Evolutionary conservation across 1,139 yeast genomes (phyloP).

Genomic region (Pichia sp.): DNA sequence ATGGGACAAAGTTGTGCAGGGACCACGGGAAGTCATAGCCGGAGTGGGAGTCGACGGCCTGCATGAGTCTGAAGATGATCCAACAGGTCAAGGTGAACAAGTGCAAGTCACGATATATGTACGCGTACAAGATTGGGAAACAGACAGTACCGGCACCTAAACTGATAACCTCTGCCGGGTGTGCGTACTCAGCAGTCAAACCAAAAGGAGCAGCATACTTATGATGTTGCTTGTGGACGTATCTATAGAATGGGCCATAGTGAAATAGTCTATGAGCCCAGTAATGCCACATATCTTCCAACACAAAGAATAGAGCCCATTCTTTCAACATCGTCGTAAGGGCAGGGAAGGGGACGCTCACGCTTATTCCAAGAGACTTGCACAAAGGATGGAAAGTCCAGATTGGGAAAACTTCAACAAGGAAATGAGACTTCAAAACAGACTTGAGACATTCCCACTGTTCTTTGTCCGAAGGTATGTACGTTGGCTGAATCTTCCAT

Average conservation of each 20-base stretch:
- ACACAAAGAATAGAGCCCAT: conserved; percentile 68
- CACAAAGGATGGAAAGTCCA: conserved; percentile 96
- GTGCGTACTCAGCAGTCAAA: conserved; percentile 96
- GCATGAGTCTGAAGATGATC: conserved; percentile 81
- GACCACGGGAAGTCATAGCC: conserved; percentile 99
- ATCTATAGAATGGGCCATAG: conserved; percentile 80
- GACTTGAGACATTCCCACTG: conserved; percentile 90
- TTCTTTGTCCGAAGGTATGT: conserved; percentile 73
- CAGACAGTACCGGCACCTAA: conserved; percentile 96
- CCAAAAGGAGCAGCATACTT: conserved; percentile 98
- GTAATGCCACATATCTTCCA: conserved; percentile 96
- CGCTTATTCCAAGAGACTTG: conserved; percentile 66
- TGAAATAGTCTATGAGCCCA: conserved; percentile 91
- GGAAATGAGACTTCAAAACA: conserved; percentile 78
- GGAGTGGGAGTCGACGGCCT: conserved; percentile 95
- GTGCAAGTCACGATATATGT: conserved; percentile 66
- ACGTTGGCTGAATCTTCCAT: conserved; percentile 80
- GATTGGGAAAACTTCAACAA: conserved; percentile 92
- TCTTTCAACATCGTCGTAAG: conserved; percentile 57
- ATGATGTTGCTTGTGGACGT: conserved; percentile 95
- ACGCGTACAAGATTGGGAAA: conserved; percentile 72
- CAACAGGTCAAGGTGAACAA: conserved; percentile 79
- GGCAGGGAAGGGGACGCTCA: conserved; percentile 82
- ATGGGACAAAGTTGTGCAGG: conserved; percentile 80
- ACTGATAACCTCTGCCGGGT: conserved; percentile 87